These are phyloP conservation scores for Starmerella roubikii DNA, from an alignment of 805 yeast genomes.

Conservation along the genomic window DNA sequence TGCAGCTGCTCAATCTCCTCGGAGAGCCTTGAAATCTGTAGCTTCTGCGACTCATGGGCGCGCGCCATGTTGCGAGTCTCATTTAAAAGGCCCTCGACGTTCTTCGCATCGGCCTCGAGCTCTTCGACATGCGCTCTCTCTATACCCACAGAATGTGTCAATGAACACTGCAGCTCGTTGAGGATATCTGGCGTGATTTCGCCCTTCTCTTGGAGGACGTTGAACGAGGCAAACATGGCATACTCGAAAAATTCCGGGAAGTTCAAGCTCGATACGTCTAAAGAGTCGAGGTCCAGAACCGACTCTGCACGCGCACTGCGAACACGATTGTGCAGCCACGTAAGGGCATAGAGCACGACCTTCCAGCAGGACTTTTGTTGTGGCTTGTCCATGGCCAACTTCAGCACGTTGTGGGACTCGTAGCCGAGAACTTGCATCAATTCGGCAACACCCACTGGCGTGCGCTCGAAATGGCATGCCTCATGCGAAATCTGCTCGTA, in stretches of 20 bases:
- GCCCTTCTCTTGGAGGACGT: background rate
- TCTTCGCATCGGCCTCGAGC: background rate
- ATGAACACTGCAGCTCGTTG: background rate
- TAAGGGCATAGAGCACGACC: background rate
- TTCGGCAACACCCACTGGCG: background rate
- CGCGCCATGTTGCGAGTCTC: background rate
- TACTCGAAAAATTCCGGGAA: conserved; percentile 1
- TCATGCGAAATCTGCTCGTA: conserved; percentile 3
- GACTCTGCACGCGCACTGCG: too few relatives aligned
- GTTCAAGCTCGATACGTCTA: background rate
- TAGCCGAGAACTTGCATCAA: conserved; percentile 1
- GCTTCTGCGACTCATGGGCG: background rate
- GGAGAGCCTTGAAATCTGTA: background rate
- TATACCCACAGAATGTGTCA: background rate
- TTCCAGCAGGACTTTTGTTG: background rate
- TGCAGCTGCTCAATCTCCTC: background rate
- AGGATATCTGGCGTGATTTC: background rate
- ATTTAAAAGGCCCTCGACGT: background rate
- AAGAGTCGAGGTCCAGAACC: background rate
- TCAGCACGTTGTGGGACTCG: background rate
- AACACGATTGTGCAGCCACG: background rate
- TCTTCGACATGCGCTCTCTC: background rate
- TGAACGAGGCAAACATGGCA: conserved; percentile 1
- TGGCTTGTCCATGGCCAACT: background rate
- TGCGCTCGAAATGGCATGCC: background rate